Conservation (phyloP, 2,329 filamentous ascomycete species). For the Aspergillus fructus region DNA sequence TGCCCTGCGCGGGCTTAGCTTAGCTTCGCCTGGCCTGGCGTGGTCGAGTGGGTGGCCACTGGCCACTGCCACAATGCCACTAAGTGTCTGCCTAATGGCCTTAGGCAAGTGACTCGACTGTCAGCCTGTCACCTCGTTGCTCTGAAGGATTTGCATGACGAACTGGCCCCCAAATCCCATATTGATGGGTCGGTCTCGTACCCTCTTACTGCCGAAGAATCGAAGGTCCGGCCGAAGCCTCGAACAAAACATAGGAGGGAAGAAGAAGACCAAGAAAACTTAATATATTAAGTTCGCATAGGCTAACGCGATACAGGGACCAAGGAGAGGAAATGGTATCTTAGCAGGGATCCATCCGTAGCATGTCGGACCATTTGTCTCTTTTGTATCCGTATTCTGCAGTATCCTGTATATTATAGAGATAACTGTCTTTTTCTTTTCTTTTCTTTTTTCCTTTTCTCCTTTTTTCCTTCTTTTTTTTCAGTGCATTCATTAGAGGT, state of each 20-base stretch:
- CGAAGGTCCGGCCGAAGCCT: background rate
- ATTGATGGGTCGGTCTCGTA: background rate
- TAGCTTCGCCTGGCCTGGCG: too few species aligned
- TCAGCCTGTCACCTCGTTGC: background rate
- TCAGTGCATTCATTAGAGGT: background rate
- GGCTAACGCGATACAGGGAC: background rate
- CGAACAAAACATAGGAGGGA: too few species aligned
- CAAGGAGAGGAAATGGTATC: background rate
- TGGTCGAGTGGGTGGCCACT: background rate
- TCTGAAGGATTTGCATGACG: conserved; percentile 2
- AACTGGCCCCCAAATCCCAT: conserved; percentile 1
- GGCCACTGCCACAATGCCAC: background rate
- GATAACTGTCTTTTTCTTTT: too few species aligned
- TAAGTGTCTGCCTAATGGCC: background rate
- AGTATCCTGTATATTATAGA: too few species aligned
- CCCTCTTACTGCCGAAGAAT: background rate
- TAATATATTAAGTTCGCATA: background rate
- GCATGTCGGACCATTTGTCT: too few species aligned
- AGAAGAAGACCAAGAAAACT: background rate
- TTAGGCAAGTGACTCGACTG: background rate
- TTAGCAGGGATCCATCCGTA: background rate
- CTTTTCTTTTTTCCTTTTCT: too few species aligned
- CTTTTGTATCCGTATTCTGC: too few species aligned
- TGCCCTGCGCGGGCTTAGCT: background rate
- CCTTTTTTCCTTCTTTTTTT: too few species aligned